Evolutionary conservation across 1,284 basidiomycete genomes (phyloP).

Genomic region (Rhodotorula sp.): DNA sequence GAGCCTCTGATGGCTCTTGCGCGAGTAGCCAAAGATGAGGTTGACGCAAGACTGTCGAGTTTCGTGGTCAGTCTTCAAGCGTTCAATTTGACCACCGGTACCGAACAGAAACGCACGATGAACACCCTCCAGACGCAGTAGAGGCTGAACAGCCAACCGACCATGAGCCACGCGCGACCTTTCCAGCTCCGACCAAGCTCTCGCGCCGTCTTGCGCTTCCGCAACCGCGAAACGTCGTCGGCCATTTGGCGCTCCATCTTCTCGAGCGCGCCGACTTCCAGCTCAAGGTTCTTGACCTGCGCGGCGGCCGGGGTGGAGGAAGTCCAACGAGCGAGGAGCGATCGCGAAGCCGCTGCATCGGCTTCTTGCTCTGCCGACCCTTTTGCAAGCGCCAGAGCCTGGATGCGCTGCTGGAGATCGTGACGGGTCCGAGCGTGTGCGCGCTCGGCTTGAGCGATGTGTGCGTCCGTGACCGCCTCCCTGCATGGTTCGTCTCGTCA

Average conservation of each 20-base stretch:
- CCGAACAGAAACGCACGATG: conserved; percentile 34
- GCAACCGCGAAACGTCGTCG: conserved; percentile 47
- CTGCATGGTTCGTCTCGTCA: conserved; percentile 21
- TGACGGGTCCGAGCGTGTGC: conserved; percentile 42
- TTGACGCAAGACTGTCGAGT: conserved; percentile 44
- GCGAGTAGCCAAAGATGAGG: conserved; percentile 47
- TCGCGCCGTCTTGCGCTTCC: conserved; percentile 45
- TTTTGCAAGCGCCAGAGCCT: conserved; percentile 28
- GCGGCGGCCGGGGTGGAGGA: conserved; percentile 33
- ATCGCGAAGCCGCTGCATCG: conserved; percentile 23
- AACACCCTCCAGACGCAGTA: conserved; percentile 50
- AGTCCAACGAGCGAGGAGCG: conserved; percentile 36
- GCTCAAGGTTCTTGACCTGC: conserved; percentile 47
- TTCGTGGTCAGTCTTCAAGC: conserved; percentile 12
- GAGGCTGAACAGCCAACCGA: conserved; percentile 48
- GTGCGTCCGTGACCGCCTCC: conserved; percentile 44
- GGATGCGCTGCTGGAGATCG: conserved; percentile 40
- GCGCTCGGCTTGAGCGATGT: conserved; percentile 43
- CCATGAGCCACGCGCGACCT: conserved; percentile 46
- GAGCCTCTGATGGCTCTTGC: conserved; percentile 11
- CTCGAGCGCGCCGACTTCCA: conserved; percentile 50
- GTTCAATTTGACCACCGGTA: fast-evolving
- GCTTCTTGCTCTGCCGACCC: conserved; percentile 34
- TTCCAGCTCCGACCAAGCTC: conserved; percentile 46
- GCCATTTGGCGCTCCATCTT: conserved; percentile 50